Evolutionary conservation across 148 eudicot species (phyloP).

Genomic region (Rhododendron mucronatum): DNA sequence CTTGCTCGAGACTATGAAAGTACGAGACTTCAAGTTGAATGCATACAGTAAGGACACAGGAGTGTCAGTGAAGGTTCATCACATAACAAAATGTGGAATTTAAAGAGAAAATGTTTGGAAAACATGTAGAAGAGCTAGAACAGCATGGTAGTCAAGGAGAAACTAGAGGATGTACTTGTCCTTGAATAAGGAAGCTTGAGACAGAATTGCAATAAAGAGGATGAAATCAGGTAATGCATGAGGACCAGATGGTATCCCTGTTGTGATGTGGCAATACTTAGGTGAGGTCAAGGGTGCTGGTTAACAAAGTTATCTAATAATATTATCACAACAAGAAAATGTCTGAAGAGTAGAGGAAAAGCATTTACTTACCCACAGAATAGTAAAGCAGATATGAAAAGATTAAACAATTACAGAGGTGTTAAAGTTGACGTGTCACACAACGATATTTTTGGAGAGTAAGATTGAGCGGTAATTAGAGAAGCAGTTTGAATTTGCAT

Average conservation of each 20-base stretch:
- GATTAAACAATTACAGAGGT: neutral
- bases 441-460: neutral
- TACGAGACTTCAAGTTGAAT: neutral
- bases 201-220: neutral
- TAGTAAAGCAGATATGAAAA: neutral
- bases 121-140: neutral
- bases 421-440: neutral
- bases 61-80: neutral
- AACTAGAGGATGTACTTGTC: neutral
- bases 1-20: neutral
- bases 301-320: neutral
- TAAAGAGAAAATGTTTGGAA: neutral
- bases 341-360: neutral
- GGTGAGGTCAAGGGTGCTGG: neutral
- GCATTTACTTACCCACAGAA: neutral
- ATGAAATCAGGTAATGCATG: neutral
- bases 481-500: neutral
- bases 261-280: neutral
- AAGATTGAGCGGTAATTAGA: neutral
- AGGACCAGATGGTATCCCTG: neutral
- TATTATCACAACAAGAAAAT: neutral
- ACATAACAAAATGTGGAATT: neutral
- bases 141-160: neutral
- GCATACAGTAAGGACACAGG: neutral
- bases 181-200: neutral